Percentiles rank a stretch among this genome's conserved stretches.
Evolutionary conservation across 2,329 filamentous ascomycete species (phyloP).

Genomic region (Aspergillus versicolor): DNA sequence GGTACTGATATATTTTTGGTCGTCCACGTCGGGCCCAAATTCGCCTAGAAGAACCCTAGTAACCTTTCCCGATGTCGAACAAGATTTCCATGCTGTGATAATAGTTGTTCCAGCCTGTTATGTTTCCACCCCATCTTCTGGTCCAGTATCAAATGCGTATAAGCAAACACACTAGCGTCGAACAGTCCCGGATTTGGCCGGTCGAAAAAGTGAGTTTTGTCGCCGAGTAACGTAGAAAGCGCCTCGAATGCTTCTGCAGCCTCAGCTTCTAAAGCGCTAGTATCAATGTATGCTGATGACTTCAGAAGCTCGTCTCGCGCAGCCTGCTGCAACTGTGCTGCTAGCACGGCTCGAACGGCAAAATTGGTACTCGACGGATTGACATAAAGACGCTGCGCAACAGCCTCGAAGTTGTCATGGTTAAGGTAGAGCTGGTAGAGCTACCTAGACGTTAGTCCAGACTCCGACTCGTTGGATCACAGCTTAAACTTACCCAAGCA

Average conservation of each 20-base stretch:
- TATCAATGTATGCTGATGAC: constrained; percentile 53
- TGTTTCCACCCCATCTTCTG: constrained; percentile 64
- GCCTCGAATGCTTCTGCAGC: constrained; percentile 64
- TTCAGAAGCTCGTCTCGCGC: constrained; percentile 74
- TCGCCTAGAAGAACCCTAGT: constrained; percentile 49
- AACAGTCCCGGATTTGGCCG: constrained; percentile 65
- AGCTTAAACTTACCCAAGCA: constrained; percentile 67
- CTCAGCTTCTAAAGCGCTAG: constrained; percentile 58
- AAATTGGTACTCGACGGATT: constrained; percentile 57
- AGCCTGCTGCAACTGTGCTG: constrained; percentile 67
- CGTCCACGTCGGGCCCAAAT: neutral
- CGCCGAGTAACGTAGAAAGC: constrained; percentile 58
- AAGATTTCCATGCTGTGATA: constrained; percentile 62
- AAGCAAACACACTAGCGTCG: constrained; percentile 87
- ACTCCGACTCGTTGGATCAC: neutral
- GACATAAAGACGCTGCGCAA: constrained; percentile 73
- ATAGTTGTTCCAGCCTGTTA: constrained; percentile 55
- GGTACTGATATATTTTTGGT: neutral
- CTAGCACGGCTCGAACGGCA: constrained; percentile 63
- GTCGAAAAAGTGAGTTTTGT: constrained; percentile 63
- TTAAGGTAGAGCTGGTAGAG: constrained; percentile 81
- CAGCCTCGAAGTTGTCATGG: constrained; percentile 60
- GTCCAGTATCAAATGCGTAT: constrained; percentile 77
- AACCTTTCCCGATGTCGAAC: constrained; percentile 64
- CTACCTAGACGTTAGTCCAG: constrained; percentile 37